These are phyloP conservation scores for Piper longum DNA, from an alignment of 164 flowering plant species.

Conservation along the genomic window DNA sequence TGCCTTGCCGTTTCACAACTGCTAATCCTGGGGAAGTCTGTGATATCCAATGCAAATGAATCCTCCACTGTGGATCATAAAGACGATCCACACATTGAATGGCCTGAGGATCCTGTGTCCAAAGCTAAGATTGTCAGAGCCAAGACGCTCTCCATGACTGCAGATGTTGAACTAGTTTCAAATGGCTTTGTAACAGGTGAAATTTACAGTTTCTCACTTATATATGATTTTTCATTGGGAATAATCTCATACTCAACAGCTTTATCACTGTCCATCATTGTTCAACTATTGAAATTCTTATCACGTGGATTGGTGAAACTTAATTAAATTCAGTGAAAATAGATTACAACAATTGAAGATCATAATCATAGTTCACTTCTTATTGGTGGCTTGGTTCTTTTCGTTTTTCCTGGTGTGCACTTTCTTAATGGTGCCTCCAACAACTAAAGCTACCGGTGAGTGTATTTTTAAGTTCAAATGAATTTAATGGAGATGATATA, in stretches of 20 bases:
- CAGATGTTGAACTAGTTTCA: slow-evolving; percentile 64
- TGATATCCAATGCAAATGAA: slow-evolving; percentile 55
- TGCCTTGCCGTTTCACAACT: slow-evolving; percentile 74
- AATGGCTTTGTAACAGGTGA: slow-evolving; percentile 83
- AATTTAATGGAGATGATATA: too few species aligned
- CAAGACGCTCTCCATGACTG: slow-evolving; percentile 66
- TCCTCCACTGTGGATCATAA: slow-evolving; percentile 34
- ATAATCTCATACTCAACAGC: neutral
- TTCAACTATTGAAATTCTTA: too few species aligned
- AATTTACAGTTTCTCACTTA: neutral
- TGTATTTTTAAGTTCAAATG: too few species aligned
- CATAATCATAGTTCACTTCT: too few species aligned
- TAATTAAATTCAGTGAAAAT: too few species aligned
- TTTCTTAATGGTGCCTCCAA: too few species aligned
- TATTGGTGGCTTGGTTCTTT: too few species aligned
- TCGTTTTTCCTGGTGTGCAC: too few species aligned
- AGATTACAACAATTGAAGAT: too few species aligned
- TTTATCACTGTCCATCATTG: too few species aligned
- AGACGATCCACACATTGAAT: slow-evolving; percentile 37
- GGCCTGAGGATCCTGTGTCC: slow-evolving; percentile 88
- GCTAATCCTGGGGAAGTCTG: slow-evolving; percentile 68
- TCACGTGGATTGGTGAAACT: too few species aligned
- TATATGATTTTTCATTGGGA: neutral
- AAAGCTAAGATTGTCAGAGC: slow-evolving; percentile 69
- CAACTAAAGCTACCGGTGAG: too few species aligned